phyloP scores from a whole-genome alignment of 2,329 filamentous ascomycete species.

The Colletotrichum sp. region DNA sequence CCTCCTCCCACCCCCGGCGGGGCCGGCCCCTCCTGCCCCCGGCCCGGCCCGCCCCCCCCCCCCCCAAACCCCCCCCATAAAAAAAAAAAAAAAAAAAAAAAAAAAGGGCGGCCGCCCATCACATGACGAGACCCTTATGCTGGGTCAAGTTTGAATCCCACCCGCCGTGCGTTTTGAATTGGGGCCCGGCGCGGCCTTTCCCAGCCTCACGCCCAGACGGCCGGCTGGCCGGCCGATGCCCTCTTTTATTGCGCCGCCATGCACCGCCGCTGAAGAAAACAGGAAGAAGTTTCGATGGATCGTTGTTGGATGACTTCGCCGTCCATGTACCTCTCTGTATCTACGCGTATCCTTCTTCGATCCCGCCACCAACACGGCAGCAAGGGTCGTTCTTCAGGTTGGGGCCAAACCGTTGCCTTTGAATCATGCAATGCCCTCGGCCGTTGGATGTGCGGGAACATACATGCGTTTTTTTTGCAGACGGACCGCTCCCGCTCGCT shows the following conservation, averaged over 20 bases:
- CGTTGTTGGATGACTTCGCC: background rate
- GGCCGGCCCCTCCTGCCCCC: too few species aligned
- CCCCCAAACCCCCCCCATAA: too few species aligned
- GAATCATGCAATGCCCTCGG: background rate
- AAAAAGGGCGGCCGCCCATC: background rate
- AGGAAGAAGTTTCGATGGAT: background rate
- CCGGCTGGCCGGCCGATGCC: background rate
- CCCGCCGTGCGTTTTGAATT: background rate
- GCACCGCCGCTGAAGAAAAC: background rate
- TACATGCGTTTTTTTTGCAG: background rate
- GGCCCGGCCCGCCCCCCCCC: too few species aligned
- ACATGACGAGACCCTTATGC: slow-evolving; percentile 17
- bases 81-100: background rate
- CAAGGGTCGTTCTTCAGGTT: background rate
- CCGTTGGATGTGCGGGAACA: background rate
- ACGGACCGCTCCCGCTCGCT: slow-evolving; percentile 1
- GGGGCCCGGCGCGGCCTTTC: background rate
- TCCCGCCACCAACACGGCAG: background rate
- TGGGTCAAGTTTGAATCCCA: slow-evolving; percentile 7
- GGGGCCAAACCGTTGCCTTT: background rate
- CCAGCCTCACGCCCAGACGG: background rate
- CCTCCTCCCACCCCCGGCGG: too few species aligned
- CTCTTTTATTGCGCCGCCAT: background rate
- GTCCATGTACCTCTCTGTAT: background rate
- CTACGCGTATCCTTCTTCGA: background rate